Conservation (phyloP, 1,284 basidiomycete genomes). For the Malassezia sympodialis region DNA sequence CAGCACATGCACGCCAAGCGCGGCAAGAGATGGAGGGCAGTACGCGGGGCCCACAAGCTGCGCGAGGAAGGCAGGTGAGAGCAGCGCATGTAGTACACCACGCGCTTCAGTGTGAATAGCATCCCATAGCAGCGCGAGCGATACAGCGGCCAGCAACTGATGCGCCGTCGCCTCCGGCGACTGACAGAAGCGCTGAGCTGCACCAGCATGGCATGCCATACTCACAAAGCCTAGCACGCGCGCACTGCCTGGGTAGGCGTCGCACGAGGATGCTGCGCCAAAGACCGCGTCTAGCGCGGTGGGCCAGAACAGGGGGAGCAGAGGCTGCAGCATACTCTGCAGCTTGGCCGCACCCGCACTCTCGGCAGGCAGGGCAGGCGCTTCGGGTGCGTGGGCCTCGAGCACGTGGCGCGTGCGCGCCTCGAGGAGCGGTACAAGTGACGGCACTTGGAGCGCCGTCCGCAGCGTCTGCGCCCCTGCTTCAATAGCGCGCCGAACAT, state of each 20-base stretch:
- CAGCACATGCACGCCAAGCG: slow-evolving; percentile 9
- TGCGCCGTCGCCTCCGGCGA: slow-evolving; percentile 4
- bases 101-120: slow-evolving; percentile 60
- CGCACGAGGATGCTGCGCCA: slow-evolving; percentile 2
- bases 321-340: slow-evolving; percentile 25
- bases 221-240: slow-evolving; percentile 6
- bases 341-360: slow-evolving; percentile 25
- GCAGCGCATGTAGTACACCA: neutral
- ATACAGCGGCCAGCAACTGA: slow-evolving; percentile 1
- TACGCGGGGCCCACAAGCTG: neutral
- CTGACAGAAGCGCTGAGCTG: neutral
- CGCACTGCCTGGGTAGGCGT: neutral
- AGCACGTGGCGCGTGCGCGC: neutral
- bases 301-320: slow-evolving; percentile 30
- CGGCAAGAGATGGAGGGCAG: slow-evolving; percentile 1
- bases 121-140: slow-evolving; percentile 52
- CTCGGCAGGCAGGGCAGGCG: slow-evolving; percentile 10
- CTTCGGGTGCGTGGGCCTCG: neutral
- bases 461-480: slow-evolving; percentile 23
- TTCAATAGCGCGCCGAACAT: slow-evolving; percentile 37
- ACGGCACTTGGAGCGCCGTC: slow-evolving; percentile 5
- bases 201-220: neutral
- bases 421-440: slow-evolving; percentile 4
- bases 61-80: slow-evolving; percentile 2
- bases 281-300: slow-evolving; percentile 18